Evolutionary conservation across 2,329 filamentous ascomycete species (phyloP), one percentile per base, ranked within the genome.

Genomic region (Spiromastix sp.): DNA sequence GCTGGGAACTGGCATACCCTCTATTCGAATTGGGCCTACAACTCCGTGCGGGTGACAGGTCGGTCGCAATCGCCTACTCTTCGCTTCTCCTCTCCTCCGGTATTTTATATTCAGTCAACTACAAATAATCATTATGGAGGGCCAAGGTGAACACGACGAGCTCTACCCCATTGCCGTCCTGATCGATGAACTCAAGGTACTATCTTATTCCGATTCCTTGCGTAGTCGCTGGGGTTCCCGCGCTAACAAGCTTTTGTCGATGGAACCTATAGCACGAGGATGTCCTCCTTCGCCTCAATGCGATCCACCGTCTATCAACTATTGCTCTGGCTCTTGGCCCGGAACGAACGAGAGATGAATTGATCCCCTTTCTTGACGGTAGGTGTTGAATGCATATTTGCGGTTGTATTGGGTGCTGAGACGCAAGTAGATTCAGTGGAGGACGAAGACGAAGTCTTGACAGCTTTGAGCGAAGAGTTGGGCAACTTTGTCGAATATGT

Each of bases 361-460:
- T 98, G 57, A 94, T 98, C 68, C 93, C 93, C 51, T 98, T 98
- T 63, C 77, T 98, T 57, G 93, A 98, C 64, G 91, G 91, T 96
- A n/a, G n/a, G 69, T 68, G 83, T 70, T 46, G 47, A 19, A 24
- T n/a, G 7, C 21, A 24, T 32, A 11, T 16, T 32, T 17, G 18
- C 9, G n/a, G 9, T 3, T 30, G 28, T 11, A 10, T 30, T 11
- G 28, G 9, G 9, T 13, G 15, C 7, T n/a, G 7, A 24, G n/a
- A 24, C n/a, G 7, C 21, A 7, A 24, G 7, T 63, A 98, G 91
- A 98, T 66, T 96, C 91, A 34, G 89, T 98, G 52, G 91, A 98
- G 67, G 91, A 98, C 55, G 91, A 98, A 64, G 91, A 98, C 52
- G 91, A 98, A 64, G 93, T 98, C 42, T 76, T 98, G 49, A 94